A percentile compares a stretch with the other conserved stretches of the same genome.
Conservation (phyloP, 805 yeast species). For the Saccharomyces eubayanus region DNA sequence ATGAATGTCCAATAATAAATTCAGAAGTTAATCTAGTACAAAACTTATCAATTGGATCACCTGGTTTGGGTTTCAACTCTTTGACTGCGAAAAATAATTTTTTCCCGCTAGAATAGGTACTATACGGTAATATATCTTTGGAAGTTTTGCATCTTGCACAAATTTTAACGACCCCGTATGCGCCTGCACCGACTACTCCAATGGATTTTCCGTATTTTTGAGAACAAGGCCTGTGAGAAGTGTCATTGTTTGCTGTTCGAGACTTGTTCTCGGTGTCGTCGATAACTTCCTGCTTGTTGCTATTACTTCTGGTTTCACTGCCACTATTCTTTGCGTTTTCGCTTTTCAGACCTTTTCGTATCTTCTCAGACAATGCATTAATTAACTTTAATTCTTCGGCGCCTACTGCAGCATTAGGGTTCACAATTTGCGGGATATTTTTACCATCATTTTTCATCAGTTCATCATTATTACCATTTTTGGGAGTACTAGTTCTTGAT, state of each 20-base stretch:
- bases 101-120: conserved; percentile 60
- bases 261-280: background rate
- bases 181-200: conserved; percentile 79
- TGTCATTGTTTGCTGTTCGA: background rate
- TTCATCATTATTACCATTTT: conserved; percentile 1
- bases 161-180: conserved; percentile 89
- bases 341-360: conserved; percentile 35
- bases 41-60: conserved; percentile 86
- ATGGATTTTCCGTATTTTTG: conserved; percentile 44
- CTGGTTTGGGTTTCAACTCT: conserved; percentile 79
- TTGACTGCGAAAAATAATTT: conserved; percentile 77
- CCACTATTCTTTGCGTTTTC: conserved; percentile 8
- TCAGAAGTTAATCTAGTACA: conserved; percentile 83
- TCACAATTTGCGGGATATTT: conserved; percentile 17
- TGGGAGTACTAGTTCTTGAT: conserved; percentile 1
- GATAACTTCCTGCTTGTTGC: background rate
- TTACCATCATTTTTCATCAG: conserved; percentile 2
- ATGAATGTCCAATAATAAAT: conserved; percentile 75
- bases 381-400: conserved; percentile 43
- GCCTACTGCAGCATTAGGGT: conserved; percentile 40
- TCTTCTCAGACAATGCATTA: conserved; percentile 41
- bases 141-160: conserved; percentile 45
- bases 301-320: background rate
- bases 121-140: conserved; percentile 9
- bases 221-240: conserved; percentile 20